Evolutionary conservation across 2,329 filamentous ascomycete species (phyloP), one percentile per base, ranked within the genome.

Genomic region (Ophiostoma sp.): DNA sequence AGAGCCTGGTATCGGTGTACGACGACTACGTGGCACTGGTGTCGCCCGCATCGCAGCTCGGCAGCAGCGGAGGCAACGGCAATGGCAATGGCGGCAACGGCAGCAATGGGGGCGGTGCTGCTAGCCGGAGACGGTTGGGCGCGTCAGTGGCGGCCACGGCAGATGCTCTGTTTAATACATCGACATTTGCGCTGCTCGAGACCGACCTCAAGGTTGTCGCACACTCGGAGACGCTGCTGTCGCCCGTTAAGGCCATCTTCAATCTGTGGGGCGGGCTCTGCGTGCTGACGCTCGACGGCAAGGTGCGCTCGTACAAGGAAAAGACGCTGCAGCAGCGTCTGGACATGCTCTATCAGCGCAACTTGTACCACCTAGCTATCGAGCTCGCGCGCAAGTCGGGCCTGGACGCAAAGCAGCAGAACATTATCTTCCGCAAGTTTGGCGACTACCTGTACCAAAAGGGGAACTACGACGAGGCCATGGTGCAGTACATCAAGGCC

Each of bases 401-500:
- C 1, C 85, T 97, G 76, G 92, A 94, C 78, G 80, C 82, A 2
- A 83, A 89, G 66, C 92, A 97, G 78, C 92, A 96, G 75, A 97
- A 96, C 76, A 83, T 91, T 71, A 99, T 99, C 71, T 96, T 94
- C 77, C 89, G 94, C 71, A 94, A 90, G 77, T 98, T 97, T 78
- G 95, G 94, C 15, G 95, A 99, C 77, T 92, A 94, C 76, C 80
- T 98, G 3, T 98, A 99, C 76, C 92, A 96, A 74, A 97, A 96
- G 76, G 93, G 91, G 4, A 94, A 97, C 77, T 99, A 94, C 76
- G 95, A 99, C 77, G 95, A 92, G 7, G 94, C 96, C n/a, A 99
- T 99, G 96, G 90, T 96, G 76, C 95, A 98, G 78, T 99, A 99
- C 77, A 88, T 99, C 73, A 91, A 93, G 75, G 94, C 96, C 0